Evolutionary conservation across 768 basidiomycete species (phyloP).

Genomic region (Suillus cothurnatus): DNA sequence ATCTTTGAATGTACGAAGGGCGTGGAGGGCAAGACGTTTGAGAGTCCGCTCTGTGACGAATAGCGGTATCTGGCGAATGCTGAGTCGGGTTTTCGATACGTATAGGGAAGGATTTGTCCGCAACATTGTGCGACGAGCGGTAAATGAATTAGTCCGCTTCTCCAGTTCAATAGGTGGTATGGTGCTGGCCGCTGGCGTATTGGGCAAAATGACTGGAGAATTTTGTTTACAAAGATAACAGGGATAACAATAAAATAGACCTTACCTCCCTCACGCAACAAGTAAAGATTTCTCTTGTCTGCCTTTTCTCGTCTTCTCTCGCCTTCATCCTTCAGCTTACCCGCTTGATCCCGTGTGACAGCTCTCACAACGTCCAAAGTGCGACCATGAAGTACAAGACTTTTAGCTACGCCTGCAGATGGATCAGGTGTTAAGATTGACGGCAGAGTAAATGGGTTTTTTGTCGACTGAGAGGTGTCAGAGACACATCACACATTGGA

Average conservation of each 20-base stretch:
- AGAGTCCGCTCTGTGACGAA: constrained; percentile 90
- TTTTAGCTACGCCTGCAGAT: constrained; percentile 78
- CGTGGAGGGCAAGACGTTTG: constrained; percentile 84
- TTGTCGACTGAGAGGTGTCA: constrained; percentile 48
- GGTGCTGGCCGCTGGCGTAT: constrained; percentile 73
- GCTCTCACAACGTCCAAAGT: constrained; percentile 90
- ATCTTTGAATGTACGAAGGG: constrained; percentile 73
- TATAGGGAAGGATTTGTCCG: constrained; percentile 92
- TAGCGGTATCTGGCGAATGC: constrained; percentile 88
- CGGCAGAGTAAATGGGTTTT: constrained; percentile 85
- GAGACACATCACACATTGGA: neutral
- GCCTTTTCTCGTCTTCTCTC: constrained; percentile 85
- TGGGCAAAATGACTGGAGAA: constrained; percentile 81
- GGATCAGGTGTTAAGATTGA: constrained; percentile 95
- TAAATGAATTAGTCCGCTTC: constrained; percentile 83
- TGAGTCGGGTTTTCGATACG: constrained; percentile 92
- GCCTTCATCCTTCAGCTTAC: constrained; percentile 84
- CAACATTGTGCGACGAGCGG: constrained; percentile 78
- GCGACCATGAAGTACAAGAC: constrained; percentile 87
- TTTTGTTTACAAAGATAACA: constrained; percentile 9
- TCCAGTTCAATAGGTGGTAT: constrained; percentile 80
- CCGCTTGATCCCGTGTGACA: constrained; percentile 87
- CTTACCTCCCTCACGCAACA: constrained; percentile 94
- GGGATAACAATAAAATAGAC: constrained; percentile 8
- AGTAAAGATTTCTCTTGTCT: constrained; percentile 94